These are phyloP conservation scores for sorghum (Sorghum bicolor) DNA, from an alignment of 176 grass and related monocot genomes.

Conservation along the genomic window Sorghum_bicolor_NCBIv3 NC_012873.2:66514501-66515000, in stretches of 20 bases:
- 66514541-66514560: constrained; percentile 93
- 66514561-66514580: constrained; percentile 26
- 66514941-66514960: constrained; percentile 86
- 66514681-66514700: background rate
- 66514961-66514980: constrained; percentile 75
- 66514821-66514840: background rate
- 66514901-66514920: constrained; percentile 80
- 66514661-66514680: background rate
- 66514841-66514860: background rate
- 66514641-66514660: constrained; percentile 10
- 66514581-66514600: constrained; percentile 21
- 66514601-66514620: constrained; percentile 4
- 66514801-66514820: background rate
- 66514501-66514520: constrained; percentile 74
- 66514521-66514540: constrained; percentile 82
- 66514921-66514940: constrained; percentile 95
- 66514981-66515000: constrained; percentile 79
- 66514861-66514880: constrained; percentile 20
- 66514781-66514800: background rate
- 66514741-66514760: too few relatives aligned
- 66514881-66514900: constrained; percentile 14
- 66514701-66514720: too few relatives aligned
- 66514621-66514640: constrained; percentile 10
- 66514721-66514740: too few relatives aligned
- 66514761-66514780: background rate